A percentile compares a stretch with the other conserved stretches of the same genome.
Conservation (phyloP, 306 rosid genomes). For the Cicer bijugum region DNA sequence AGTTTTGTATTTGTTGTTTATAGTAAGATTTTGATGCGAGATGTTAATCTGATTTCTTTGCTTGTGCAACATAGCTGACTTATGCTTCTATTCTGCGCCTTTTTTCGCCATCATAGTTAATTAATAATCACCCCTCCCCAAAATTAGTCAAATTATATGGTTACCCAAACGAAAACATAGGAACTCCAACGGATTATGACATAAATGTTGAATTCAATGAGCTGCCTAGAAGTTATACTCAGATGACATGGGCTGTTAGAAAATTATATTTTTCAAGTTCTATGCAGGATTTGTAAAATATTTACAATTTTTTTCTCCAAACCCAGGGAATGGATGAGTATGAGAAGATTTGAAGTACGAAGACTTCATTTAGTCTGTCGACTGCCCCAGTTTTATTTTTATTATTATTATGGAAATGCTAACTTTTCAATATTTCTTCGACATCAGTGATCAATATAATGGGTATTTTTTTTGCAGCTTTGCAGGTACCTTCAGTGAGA, state of each 20-base stretch:
- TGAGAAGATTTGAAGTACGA: slow-evolving; percentile 13
- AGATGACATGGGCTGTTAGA: neutral
- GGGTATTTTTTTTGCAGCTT: slow-evolving; percentile 61
- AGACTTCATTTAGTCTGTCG: slow-evolving; percentile 13
- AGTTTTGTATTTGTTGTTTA: slow-evolving; percentile 16
- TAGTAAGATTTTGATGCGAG: neutral
- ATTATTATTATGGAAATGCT: slow-evolving; percentile 21
- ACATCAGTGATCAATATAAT: slow-evolving; percentile 23
- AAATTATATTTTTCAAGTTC: slow-evolving; percentile 8
- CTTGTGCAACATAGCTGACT: slow-evolving; percentile 21
- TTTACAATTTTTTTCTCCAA: slow-evolving; percentile 8
- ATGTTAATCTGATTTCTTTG: slow-evolving; percentile 11
- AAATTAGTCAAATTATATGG: neutral
- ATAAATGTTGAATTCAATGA: neutral
- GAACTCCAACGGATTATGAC: neutral
- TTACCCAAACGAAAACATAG: neutral
- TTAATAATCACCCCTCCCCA: neutral
- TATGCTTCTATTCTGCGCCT: slow-evolving; percentile 10
- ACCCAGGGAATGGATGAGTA: neutral
- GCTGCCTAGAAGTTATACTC: neutral
- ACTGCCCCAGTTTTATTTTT: slow-evolving; percentile 1
- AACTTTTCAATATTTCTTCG: slow-evolving; percentile 15
- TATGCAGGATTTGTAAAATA: slow-evolving; percentile 12
- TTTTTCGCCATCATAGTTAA: neutral
- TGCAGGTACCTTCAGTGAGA: slow-evolving; percentile 98